Base-by-base conservation (phyloP, 192 early-diverging fungal genomes). In the Backusella sp. region DNA sequence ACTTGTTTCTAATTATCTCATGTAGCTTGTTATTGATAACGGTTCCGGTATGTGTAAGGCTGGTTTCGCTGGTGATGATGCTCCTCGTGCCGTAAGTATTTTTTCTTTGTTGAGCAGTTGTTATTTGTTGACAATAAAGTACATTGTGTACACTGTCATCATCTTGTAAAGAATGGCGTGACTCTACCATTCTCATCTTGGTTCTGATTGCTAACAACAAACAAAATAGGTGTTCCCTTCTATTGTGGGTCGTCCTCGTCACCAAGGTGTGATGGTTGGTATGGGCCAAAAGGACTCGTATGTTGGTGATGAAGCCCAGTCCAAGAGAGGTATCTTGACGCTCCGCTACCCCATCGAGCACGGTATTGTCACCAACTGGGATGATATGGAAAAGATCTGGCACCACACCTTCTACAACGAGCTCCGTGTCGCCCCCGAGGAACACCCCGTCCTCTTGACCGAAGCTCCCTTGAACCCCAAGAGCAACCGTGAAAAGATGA, bases 401-500 rank as follows among this genome's bases (percentile, higher is more conserved):
- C 95, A 97, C 87, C 96, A 98, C 88, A 96, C 94, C 76, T 92
- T 96, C 89, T 97, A 96, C 91, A 97, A 98, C 84, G 96, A 98
- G 85, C 90, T 99, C 77, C 96, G 95, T 87, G 94, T 97, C 73
- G 96, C 95, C 59, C 96, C 97, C 74, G 97, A 98, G 84, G 94
- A 97, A 86, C 96, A 98, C 89, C 96, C 97, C 49, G 94, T 98
- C 28, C 87, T 98, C 76, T 90, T 98, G 70, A 98, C 96, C 69
- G 97, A 99, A 85, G 94, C 96, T 70, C 95, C 96, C 23, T 90
- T 97, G 77, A 98, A 98, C 91, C 95, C 96, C 82, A 97, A 97
- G 90, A 91, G 90, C 79, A 98, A 98, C 90, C 95, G 97, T 81
- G 96, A 98, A 84, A 97, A 97, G 92, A 98, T 98, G 96, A 95